These are phyloP conservation scores for Fusarium sp. DNA, from an alignment of 2,329 filamentous ascomycete genomes.

Conservation along the genomic window DNA sequence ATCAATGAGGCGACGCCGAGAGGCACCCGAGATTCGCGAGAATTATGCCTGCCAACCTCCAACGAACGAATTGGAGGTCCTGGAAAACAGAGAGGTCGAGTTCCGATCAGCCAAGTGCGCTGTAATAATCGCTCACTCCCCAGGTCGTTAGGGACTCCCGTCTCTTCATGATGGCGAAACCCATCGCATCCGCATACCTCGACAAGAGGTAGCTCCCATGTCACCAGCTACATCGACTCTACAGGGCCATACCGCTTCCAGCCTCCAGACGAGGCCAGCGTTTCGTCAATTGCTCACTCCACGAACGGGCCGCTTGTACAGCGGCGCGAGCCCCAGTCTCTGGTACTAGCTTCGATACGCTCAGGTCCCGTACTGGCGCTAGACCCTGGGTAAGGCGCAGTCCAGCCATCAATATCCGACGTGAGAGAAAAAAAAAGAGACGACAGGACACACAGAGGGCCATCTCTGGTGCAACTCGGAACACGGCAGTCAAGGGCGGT, in stretches of 20 bases:
- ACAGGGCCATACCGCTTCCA: constrained; percentile 12
- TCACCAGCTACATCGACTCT: constrained; percentile 25
- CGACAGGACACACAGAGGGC: not conserved
- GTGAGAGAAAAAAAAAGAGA: not conserved
- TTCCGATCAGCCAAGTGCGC: not conserved
- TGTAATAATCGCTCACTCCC: constrained; percentile 33
- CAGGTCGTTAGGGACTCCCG: not conserved
- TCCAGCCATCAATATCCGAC: constrained; percentile 1
- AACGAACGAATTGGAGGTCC: not conserved
- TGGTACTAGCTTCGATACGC: constrained; percentile 32
- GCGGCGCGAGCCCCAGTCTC: constrained; percentile 18
- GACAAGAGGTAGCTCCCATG: constrained; percentile 25
- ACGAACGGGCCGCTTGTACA: constrained; percentile 36
- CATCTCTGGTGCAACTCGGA: constrained; percentile 37
- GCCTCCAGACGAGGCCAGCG: constrained; percentile 1
- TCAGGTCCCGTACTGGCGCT: constrained; percentile 13
- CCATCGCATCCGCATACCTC: constrained; percentile 15
- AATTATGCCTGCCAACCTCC: not conserved
- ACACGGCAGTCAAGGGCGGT: constrained; percentile 42
- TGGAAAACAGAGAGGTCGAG: not conserved
- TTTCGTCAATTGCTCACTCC: constrained; percentile 27
- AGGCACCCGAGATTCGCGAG: constrained; percentile 5
- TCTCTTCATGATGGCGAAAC: constrained; percentile 6
- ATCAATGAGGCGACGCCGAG: not conserved
- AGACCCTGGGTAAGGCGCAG: not conserved